These are phyloP conservation scores for Carex kokanica DNA, from an alignment of 176 grass and related monocot species.

Conservation along the genomic window DNA sequence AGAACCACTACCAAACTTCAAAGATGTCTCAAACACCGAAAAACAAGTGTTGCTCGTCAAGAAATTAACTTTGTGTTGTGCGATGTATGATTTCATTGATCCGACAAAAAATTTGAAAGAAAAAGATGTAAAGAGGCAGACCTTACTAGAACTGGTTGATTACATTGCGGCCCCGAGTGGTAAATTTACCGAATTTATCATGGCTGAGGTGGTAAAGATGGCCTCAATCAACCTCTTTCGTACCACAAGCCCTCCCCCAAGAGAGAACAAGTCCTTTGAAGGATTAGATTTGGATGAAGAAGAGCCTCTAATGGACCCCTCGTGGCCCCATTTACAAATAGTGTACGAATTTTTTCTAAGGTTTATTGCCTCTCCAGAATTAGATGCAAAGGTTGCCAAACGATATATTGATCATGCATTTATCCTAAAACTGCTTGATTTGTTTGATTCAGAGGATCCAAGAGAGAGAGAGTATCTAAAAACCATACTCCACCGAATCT, in stretches of 20 bases:
- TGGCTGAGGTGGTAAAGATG: conserved; percentile 78
- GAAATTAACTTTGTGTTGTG: conserved; percentile 76
- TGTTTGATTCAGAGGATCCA: conserved; percentile 95
- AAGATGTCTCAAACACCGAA: conserved; percentile 66
- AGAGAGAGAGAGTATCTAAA: conserved; percentile 97
- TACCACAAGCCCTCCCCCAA: conserved; percentile 51
- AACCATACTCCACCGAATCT: conserved; percentile 92
- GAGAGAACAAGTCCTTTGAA: conserved; percentile 75
- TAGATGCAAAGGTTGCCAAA: conserved; percentile 92
- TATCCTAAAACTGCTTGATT: conserved; percentile 82
- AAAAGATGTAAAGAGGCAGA: conserved; percentile 82
- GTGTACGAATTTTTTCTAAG: conserved; percentile 87
- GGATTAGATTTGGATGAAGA: conserved; percentile 90
- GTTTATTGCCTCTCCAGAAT: conserved; percentile 81
- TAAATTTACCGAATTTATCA: conserved; percentile 66
- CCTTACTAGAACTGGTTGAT: conserved; percentile 82
- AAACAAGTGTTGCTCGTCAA: conserved; percentile 78
- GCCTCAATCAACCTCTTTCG: conserved; percentile 80
- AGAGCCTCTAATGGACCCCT: conserved; percentile 91
- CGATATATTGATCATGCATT: conserved; percentile 97
- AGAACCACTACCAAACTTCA: conserved; percentile 77
- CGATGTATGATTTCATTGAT: conserved; percentile 63
- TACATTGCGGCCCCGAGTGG: conserved; percentile 63
- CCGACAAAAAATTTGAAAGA: conserved; percentile 75
- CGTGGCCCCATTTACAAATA: conserved; percentile 86